Base-by-base conservation (phyloP, 495 filamentous ascomycete species). In the Talaromyces stipitatus region DNA sequence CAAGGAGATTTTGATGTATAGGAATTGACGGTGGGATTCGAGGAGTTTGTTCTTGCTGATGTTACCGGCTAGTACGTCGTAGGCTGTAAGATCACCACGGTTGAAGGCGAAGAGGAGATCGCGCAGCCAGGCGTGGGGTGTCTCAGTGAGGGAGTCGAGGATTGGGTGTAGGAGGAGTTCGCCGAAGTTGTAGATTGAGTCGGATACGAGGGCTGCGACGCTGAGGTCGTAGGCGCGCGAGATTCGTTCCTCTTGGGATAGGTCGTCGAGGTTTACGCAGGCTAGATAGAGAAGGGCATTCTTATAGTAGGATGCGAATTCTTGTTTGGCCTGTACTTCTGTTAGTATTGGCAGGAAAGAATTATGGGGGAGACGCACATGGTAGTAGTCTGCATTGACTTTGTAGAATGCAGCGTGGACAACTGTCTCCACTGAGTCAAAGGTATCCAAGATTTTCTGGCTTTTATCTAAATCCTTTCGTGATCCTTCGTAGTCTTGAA, bases 171-270 rank as follows among this genome's bases (percentile, higher is more conserved):
- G 84, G 20, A 99, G 85, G 4, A 99, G 90, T 78, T 99, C 94
- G 71, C 94, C 94, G 60, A 99, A 99, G 80, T 97, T 99, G 81
- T 97, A 97, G 75, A 97, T 97, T 59, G 82, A 85, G 67, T 92
- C 90, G 51, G 91, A 96, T 30, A 96, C 87, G 9, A 99, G 80
- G 11, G 94, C 94, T 18, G 95, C 91, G 47, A 99, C 85, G 64
- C 84, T 83, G 58, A 99, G 87, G 73, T 96, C 90, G 76, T 96
- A 92, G 50, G 94, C 94, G 48, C 92, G 87, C 45, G 78, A 78
- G 65, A 82, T 82, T 59, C 88, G 86, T 69, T 97, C 94, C 29
- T 72, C 67, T 56, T 81, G 74, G 24, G 81, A 74, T 46, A 99
- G 82, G 30, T 87, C 81, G 51, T 82, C 78, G 61, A 95, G 75